Evolutionary conservation across 78 protist genomes (phyloP).

Genomic region (Goniomonas avonlea): DNA sequence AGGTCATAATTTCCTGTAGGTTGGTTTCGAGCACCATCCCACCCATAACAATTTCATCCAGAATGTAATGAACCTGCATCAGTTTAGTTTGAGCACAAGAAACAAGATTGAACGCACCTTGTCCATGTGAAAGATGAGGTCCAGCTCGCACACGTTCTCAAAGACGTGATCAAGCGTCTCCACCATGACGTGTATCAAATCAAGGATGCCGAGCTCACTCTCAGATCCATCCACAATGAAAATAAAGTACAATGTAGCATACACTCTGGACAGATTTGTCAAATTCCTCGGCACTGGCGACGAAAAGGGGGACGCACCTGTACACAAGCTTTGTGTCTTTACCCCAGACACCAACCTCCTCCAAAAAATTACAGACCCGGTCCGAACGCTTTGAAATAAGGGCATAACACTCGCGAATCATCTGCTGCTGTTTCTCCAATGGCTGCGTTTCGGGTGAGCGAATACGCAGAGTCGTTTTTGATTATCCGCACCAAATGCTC

Average conservation of each 20-base stretch:
- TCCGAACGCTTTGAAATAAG: constrained; percentile 73
- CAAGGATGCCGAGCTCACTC: constrained; percentile 64
- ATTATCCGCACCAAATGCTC: constrained; percentile 37
- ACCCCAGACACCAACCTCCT: constrained; percentile 46
- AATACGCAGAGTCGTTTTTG: not conserved
- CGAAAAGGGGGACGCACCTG: not conserved
- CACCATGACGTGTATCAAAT: constrained; percentile 70
- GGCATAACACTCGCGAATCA: constrained; percentile 57
- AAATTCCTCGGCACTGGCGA: too few relatives aligned
- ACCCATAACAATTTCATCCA: constrained; percentile 92
- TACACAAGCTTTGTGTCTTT: constrained; percentile 72
- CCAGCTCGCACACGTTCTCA: constrained; percentile 93
- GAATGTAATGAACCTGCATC: constrained; percentile 62
- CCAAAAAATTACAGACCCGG: constrained; percentile 81
- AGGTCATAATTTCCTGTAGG: constrained; percentile 36
- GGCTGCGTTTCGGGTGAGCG: not conserved
- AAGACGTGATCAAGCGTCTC: constrained; percentile 83
- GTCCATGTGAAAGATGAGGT: constrained; percentile 87
- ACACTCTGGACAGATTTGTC: not conserved
- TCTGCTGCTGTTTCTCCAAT: constrained; percentile 63
- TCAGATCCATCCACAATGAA: constrained; percentile 79
- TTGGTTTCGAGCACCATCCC: constrained; percentile 88
- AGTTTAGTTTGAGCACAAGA: not conserved
- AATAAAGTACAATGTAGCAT: constrained; percentile 19
- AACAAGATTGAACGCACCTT: constrained; percentile 44